Conservation (phyloP, 306 rosid genomes). For the Clitoria ternatea region DNA sequence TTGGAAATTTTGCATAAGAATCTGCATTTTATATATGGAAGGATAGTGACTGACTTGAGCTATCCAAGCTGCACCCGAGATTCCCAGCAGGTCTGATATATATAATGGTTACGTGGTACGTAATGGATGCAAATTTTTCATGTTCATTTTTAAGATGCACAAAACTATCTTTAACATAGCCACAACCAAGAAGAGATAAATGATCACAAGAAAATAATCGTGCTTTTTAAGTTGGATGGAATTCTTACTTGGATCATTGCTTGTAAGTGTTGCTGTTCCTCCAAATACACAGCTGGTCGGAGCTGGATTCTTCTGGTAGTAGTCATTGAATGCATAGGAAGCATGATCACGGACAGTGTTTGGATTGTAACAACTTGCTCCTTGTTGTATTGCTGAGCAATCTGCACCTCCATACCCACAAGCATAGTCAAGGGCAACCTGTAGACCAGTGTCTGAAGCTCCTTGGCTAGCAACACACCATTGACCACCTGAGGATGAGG, state of each 20-base stretch:
- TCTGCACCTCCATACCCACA: slow-evolving; percentile 90
- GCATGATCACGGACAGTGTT: slow-evolving; percentile 73
- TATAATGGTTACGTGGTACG: background rate
- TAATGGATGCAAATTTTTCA: background rate
- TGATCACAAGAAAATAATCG: background rate
- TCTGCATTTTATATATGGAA: slow-evolving; percentile 1
- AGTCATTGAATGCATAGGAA: slow-evolving; percentile 83
- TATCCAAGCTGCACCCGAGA: background rate
- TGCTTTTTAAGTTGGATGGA: background rate
- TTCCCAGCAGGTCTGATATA: background rate
- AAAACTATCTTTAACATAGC: background rate
- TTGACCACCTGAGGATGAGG: slow-evolving; percentile 48
- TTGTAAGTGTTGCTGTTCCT: slow-evolving; percentile 64
- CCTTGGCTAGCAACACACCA: slow-evolving; percentile 81
- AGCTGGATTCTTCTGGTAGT: slow-evolving; percentile 77
- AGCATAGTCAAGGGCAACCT: slow-evolving; percentile 90
- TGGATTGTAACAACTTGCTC: slow-evolving; percentile 75
- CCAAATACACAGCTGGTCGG: slow-evolving; percentile 84
- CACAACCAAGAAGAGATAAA: background rate
- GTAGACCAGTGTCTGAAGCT: slow-evolving; percentile 70
- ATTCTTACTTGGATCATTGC: slow-evolving; percentile 86
- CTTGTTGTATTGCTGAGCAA: slow-evolving; percentile 64
- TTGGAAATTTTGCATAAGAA: background rate
- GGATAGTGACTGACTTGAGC: background rate
- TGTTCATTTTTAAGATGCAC: background rate